A percentile compares a stretch with the other conserved stretches of the same genome.
These are phyloP conservation scores for Pseudoperonospora humuli DNA, from an alignment of 352 stramenopile species.

Conservation along the genomic window DNA sequence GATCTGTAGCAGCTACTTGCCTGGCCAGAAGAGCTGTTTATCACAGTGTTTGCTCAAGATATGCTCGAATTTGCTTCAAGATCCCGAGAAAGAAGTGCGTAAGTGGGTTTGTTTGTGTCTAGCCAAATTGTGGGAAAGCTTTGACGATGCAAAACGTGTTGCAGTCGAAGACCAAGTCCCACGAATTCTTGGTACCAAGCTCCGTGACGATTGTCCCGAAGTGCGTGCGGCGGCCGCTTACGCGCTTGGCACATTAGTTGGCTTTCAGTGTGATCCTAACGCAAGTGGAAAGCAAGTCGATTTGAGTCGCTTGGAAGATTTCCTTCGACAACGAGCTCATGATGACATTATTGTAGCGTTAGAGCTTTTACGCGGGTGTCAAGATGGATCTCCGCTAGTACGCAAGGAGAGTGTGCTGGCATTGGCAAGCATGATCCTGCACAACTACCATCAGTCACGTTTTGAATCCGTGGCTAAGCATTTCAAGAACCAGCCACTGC, in stretches of 20 bases:
- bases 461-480: slow-evolving; percentile 83
- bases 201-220: slow-evolving; percentile 84
- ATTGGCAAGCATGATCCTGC: slow-evolving; percentile 77
- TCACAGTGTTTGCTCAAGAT: slow-evolving; percentile 85
- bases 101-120: slow-evolving; percentile 90
- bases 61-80: slow-evolving; percentile 53
- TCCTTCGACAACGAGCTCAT: slow-evolving; percentile 46
- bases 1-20: slow-evolving; percentile 89
- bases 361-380: slow-evolving; percentile 56
- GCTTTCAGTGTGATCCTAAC: slow-evolving; percentile 59
- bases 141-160: slow-evolving; percentile 80
- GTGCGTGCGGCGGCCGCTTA: slow-evolving; percentile 91
- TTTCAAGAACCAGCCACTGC: slow-evolving; percentile 49
- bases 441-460: slow-evolving; percentile 77
- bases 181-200: slow-evolving; percentile 62
- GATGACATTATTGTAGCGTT: slow-evolving; percentile 64
- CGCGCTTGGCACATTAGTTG: slow-evolving; percentile 89
- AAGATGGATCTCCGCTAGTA: slow-evolving; percentile 80
- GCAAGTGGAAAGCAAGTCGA: slow-evolving; percentile 42
- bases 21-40: slow-evolving; percentile 90
- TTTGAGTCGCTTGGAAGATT: slow-evolving; percentile 46
- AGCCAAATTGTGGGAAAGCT: slow-evolving; percentile 92
- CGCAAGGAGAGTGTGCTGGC: slow-evolving; percentile 77
- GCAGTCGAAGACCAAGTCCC: slow-evolving; percentile 85
- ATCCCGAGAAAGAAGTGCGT: slow-evolving; percentile 60